Conservation (phyloP, 2,329 filamentous ascomycete genomes). For the Sporothrix protearum region DNA sequence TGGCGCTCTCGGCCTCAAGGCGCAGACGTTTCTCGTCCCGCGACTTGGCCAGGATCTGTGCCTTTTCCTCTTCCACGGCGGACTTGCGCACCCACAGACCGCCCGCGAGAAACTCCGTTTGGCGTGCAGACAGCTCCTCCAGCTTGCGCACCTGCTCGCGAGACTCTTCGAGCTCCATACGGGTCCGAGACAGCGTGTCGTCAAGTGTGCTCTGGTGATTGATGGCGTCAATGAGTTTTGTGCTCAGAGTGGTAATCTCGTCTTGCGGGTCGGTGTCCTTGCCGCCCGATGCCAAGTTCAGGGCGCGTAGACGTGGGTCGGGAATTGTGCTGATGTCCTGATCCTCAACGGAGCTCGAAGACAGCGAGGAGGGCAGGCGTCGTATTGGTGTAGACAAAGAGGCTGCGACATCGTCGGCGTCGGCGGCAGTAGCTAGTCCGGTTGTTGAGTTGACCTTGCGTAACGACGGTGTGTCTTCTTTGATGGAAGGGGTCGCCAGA, state of each 20-base stretch:
- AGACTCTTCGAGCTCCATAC: slow-evolving; percentile 76
- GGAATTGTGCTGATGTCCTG: slow-evolving; percentile 67
- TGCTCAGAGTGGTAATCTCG: slow-evolving; percentile 86
- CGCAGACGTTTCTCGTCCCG: slow-evolving; percentile 64
- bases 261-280: slow-evolving; percentile 54
- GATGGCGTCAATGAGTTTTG: slow-evolving; percentile 94
- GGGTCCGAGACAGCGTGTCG: slow-evolving; percentile 76
- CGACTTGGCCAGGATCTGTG: slow-evolving; percentile 54
- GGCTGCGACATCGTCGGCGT: neutral
- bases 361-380: slow-evolving; percentile 28
- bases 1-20: slow-evolving; percentile 68
- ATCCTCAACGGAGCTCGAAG: slow-evolving; percentile 45
- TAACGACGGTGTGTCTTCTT: neutral
- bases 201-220: slow-evolving; percentile 93
- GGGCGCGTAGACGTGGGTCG: slow-evolving; percentile 55
- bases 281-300: slow-evolving; percentile 43
- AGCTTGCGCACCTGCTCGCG: slow-evolving; percentile 64
- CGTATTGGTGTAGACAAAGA: slow-evolving; percentile 17
- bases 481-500: neutral
- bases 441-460: slow-evolving; percentile 12
- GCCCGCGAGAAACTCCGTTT: slow-evolving; percentile 67
- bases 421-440: neutral
- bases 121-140: slow-evolving; percentile 61
- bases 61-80: slow-evolving; percentile 70
- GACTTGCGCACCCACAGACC: slow-evolving; percentile 73